Evolutionary conservation across 192 early-diverging fungal genomes (phyloP).

Genomic region (Umbelopsis isabellina): DNA sequence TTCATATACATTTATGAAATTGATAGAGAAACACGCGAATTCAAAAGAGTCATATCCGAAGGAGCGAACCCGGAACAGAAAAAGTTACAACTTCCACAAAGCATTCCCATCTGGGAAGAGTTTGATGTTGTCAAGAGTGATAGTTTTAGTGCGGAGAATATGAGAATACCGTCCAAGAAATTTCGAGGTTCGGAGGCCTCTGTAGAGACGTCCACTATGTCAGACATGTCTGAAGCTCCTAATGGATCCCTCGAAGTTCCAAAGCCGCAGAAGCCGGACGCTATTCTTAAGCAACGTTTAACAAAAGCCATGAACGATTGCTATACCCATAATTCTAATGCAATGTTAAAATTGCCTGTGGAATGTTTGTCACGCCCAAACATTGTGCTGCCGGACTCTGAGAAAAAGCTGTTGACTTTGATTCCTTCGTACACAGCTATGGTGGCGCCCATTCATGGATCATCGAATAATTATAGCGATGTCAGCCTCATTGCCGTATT

Average conservation of each 20-base stretch:
- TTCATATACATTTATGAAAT: not conserved
- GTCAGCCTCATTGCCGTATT: slow-evolving; percentile 1
- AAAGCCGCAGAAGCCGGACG: not conserved
- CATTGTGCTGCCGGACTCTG: not conserved
- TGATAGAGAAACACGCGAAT: slow-evolving; percentile 1
- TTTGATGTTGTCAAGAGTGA: not conserved
- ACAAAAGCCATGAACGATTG: slow-evolving; percentile 9
- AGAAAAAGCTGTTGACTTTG: not conserved
- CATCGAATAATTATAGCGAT: not conserved
- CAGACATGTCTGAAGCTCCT: not conserved
- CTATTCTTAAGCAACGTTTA: not conserved
- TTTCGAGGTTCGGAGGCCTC: not conserved
- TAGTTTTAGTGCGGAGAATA: not conserved
- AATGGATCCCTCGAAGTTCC: not conserved
- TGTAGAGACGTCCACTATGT: not conserved
- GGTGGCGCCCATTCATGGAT: not conserved
- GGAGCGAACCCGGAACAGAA: not conserved
- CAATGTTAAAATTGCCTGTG: not conserved
- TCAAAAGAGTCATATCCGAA: not conserved
- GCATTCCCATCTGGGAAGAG: not conserved
- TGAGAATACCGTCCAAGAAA: not conserved
- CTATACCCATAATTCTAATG: not conserved
- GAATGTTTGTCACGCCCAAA: not conserved
- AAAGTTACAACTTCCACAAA: not conserved
- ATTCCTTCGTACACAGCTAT: not conserved